Evolutionary conservation across 148 eudicot genomes (phyloP), one percentile per base, ranked within the genome.

Genomic region (Rhododendron ovatum): DNA sequence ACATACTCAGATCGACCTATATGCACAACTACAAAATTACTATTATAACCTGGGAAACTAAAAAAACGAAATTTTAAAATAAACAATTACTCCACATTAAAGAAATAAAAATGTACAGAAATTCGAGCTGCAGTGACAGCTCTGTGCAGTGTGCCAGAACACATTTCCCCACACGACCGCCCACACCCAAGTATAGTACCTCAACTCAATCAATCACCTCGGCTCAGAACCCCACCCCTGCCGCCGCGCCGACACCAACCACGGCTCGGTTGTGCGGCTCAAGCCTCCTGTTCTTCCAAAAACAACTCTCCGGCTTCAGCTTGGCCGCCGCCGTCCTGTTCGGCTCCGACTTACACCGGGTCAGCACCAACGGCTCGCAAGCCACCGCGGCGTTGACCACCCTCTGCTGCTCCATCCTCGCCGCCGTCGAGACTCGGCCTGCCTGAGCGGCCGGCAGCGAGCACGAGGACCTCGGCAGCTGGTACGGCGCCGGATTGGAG

Each of bases 301-400:
- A 92, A 83, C 95, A 96, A 5, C 83, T 89, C 75, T 96, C 95
- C 82, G 94, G 95, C 85, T 88, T 86, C 0, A 94, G 88, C 94
- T 95, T 93, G 79, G 93, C 95, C 80, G 98, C 87, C 48, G 93
- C 96, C 41, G 99, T 92, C 82, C 96, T 94, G 92, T 93, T 91
- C 89, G 99, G 99, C 89, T 91, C 99, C 0, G 99, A 96, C 92
- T 95, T 95, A 82, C 99, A 96, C 83, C 99, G 81, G 0, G 98
- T 91, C 84, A 96, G 86, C 45, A 87, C 95, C 14, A 95, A 93
- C 73, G 99, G 98, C 95, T 96, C 99, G 81, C 90, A 93, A 37
- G 87, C 95, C 53, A 89, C 95, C 24, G 95, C 73, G n/a, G 74
- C 94, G 71, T 87, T 92, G 83, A 83, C 91, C 82, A 92, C 85